Conservation (phyloP, 208 protist species). For the Phytomonas sp. region DNA sequence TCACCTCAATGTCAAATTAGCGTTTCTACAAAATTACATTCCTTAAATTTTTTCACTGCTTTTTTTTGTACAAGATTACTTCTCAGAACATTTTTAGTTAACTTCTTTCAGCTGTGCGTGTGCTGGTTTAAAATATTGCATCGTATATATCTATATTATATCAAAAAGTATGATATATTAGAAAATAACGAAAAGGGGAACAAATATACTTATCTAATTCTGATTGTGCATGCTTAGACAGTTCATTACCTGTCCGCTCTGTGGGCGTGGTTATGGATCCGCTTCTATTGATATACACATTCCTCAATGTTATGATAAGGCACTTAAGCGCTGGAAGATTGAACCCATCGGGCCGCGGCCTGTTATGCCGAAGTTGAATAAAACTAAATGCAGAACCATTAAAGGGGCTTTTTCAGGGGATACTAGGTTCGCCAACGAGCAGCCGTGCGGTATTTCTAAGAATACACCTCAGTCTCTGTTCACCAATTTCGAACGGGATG, state of each 20-base stretch:
- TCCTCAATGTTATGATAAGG: constrained; percentile 86
- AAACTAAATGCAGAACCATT: background rate
- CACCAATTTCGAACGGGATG: constrained; percentile 27
- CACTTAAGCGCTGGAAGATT: constrained; percentile 71
- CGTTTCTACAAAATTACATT: background rate
- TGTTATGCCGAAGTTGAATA: constrained; percentile 47
- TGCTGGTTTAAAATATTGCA: background rate
- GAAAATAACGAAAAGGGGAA: constrained; percentile 5
- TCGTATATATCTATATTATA: background rate
- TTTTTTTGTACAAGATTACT: background rate
- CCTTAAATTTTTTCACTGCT: background rate
- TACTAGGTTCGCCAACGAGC: constrained; percentile 4
- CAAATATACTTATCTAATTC: background rate
- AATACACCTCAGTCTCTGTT: constrained; percentile 14
- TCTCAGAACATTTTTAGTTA: background rate
- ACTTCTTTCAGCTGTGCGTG: background rate
- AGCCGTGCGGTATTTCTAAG: constrained; percentile 27
- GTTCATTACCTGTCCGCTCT: constrained; percentile 76
- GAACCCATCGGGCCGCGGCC: constrained; percentile 66
- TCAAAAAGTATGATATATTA: background rate
- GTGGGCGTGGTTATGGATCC: constrained; percentile 68
- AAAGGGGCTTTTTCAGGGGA: constrained; percentile 8
- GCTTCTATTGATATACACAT: constrained; percentile 83
- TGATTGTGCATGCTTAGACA: constrained; percentile 35
- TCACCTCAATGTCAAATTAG: background rate